Base-by-base conservation (phyloP, 345 rosid genomes). In the Draba incana region DNA sequence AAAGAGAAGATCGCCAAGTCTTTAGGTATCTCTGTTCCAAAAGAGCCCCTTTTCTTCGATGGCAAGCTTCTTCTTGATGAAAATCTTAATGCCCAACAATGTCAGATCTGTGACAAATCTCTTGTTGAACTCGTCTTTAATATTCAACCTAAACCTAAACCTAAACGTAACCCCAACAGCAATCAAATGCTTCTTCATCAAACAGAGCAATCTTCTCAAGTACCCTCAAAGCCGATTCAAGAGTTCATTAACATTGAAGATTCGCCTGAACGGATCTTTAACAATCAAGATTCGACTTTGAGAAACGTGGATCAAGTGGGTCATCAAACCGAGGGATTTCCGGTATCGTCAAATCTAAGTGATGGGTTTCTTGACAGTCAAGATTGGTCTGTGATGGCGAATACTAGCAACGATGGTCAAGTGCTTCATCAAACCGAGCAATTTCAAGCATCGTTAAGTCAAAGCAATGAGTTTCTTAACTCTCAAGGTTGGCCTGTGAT, bases 1-100 rank as follows among this genome's bases (percentile, higher is more conserved):
- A 90, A 90, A 74, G 78, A 80, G 49, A 86, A 87, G 70, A 77
- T 93, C 13, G 77, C 81, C 5, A 85, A 79, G 62, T 81, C 75
- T 81, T 88, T 80, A 13, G 68, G 79, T 8, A 79, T 88, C 2
- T 85, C 88, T 23, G 33, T 83, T 4, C 42, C 69, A 16, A 63
- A 42, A 20, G 94, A 92, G 75, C 82, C 79, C 53, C 75, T 88
- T 41, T 64, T 78, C 44, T 85, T 87, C 83, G 53, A 90, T 4
- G 88, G 80, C 62, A 75, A 72, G 9, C 60, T 82, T 57, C 88
- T 86, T 28, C 80, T 12, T 35, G 0, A 72, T 45, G 89, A 88
- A 31, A 87, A 91, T 0, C 79, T 39, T 2, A 80, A 76, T 10
- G 72, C 88, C 2, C 73, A 76, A 69, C n/a, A 48, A 41, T 83